These are phyloP conservation scores for Passalora sequoiae DNA, from an alignment of 2,329 filamentous ascomycete genomes.

Conservation along the genomic window DNA sequence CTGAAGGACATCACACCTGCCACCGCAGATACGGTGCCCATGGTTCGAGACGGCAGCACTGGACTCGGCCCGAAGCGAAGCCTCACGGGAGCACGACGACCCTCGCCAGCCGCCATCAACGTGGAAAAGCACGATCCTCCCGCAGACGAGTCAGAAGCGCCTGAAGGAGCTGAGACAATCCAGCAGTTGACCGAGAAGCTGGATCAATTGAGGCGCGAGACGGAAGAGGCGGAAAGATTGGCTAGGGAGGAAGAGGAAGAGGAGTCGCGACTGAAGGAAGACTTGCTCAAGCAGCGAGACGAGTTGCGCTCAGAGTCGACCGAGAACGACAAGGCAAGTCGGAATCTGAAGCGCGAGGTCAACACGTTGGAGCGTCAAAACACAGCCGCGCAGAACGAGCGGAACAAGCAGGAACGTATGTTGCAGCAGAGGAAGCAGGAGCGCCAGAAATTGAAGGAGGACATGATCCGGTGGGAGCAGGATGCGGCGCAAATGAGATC, in stretches of 20 bases:
- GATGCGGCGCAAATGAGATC: slow-evolving; percentile 54
- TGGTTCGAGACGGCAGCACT: slow-evolving; percentile 61
- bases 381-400: slow-evolving; percentile 71
- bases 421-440: slow-evolving; percentile 65
- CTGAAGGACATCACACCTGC: slow-evolving; percentile 53
- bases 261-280: slow-evolving; percentile 41
- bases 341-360: slow-evolving; percentile 75
- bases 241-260: slow-evolving; percentile 58
- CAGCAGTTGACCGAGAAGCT: slow-evolving; percentile 77
- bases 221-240: slow-evolving; percentile 68
- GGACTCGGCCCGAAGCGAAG: slow-evolving; percentile 54
- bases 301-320: slow-evolving; percentile 71
- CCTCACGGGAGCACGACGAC: slow-evolving; percentile 63
- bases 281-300: slow-evolving; percentile 69
- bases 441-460: slow-evolving; percentile 63
- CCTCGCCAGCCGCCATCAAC: slow-evolving; percentile 53
- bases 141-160: slow-evolving; percentile 38
- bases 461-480: slow-evolving; percentile 62
- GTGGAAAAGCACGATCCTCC: slow-evolving; percentile 37
- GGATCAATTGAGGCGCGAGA: slow-evolving; percentile 74
- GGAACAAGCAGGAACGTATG: slow-evolving; percentile 68
- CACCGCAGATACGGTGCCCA: slow-evolving; percentile 57
- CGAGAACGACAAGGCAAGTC: slow-evolving; percentile 86
- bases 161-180: slow-evolving; percentile 61
- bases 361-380: slow-evolving; percentile 76